Conservation (phyloP, 345 rosid species). For the Populus deltoides region DNA sequence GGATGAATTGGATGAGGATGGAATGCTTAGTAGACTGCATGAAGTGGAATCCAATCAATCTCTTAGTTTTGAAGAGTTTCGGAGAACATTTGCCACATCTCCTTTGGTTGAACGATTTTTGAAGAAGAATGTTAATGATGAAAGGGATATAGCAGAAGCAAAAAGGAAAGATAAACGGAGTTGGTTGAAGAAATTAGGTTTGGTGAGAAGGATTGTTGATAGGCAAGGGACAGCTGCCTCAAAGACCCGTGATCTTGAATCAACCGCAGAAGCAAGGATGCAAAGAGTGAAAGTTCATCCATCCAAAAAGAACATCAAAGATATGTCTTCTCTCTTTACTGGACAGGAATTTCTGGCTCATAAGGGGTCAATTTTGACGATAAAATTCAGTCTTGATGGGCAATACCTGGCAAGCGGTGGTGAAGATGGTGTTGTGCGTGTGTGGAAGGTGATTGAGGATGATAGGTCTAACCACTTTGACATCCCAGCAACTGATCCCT, state of each 20-base stretch:
- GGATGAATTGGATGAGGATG: conserved; percentile 31
- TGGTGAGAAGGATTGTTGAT: conserved; percentile 29
- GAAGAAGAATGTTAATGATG: conserved; percentile 18
- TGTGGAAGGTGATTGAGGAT: conserved; percentile 67
- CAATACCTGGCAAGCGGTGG: conserved; percentile 71
- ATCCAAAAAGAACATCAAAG: conserved; percentile 51
- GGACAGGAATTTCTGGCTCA: conserved; percentile 78
- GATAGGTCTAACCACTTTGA: conserved; percentile 44
- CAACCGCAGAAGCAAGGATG: conserved; percentile 27
- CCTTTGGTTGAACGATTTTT: conserved; percentile 24
- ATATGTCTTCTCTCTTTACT: conserved; percentile 58
- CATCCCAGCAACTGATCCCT: conserved; percentile 44
- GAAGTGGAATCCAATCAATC: conserved; percentile 40
- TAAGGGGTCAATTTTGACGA: conserved; percentile 60
- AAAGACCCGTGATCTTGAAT: conserved; percentile 31
- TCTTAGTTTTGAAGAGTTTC: conserved; percentile 49
- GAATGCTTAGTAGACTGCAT: conserved; percentile 25
- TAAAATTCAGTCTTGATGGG: conserved; percentile 79
- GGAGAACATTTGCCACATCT: conserved; percentile 29
- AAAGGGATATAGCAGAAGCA: conserved; percentile 14
- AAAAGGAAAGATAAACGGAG: conserved; percentile 36
- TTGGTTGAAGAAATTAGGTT: conserved; percentile 57
- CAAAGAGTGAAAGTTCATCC: conserved; percentile 22
- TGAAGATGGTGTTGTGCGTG: conserved; percentile 64
- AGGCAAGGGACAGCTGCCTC: conserved; percentile 20